Conservation (phyloP, 2,329 filamentous ascomycete species). For the Aureobasidium sp. region DNA sequence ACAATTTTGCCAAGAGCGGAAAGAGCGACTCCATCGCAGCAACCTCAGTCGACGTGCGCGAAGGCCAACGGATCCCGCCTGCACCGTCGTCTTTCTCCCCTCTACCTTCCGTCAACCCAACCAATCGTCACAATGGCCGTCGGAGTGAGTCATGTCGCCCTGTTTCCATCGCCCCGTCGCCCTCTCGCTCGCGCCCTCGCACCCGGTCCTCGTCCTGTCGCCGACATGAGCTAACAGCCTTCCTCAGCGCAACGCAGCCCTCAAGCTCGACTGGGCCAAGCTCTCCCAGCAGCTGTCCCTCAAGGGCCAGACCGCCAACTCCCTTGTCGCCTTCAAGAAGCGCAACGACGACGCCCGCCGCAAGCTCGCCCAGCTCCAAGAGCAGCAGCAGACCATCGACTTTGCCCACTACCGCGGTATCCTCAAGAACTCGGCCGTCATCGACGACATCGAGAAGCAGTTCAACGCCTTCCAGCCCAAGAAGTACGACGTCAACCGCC, state of each 20-base stretch:
- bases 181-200: background rate
- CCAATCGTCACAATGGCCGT: slow-evolving; percentile 55
- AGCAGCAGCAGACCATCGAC: slow-evolving; percentile 81
- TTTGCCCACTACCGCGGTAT: slow-evolving; percentile 85
- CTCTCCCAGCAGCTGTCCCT: slow-evolving; percentile 91
- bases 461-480: slow-evolving; percentile 86
- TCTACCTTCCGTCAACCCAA: slow-evolving; percentile 41
- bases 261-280: slow-evolving; percentile 99
- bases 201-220: background rate
- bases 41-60: slow-evolving; percentile 12
- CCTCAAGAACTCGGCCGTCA: slow-evolving; percentile 91
- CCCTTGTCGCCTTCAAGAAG: slow-evolving; percentile 97
- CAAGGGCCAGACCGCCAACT: slow-evolving; percentile 84
- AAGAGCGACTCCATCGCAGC: slow-evolving; percentile 8
- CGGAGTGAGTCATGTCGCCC: slow-evolving; percentile 48
- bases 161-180: background rate
- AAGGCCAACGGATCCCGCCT: slow-evolving; percentile 10
- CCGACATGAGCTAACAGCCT: slow-evolving; percentile 2
- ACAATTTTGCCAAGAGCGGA: slow-evolving; percentile 1
- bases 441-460: slow-evolving; percentile 96
- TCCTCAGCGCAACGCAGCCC: slow-evolving; percentile 84
- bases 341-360: slow-evolving; percentile 98
- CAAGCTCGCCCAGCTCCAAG: slow-evolving; percentile 76
- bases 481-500: slow-evolving; percentile 85
- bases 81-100: slow-evolving; percentile 25